Conservation (phyloP, 768 basidiomycete genomes). For the Amanita phalloides region DNA sequence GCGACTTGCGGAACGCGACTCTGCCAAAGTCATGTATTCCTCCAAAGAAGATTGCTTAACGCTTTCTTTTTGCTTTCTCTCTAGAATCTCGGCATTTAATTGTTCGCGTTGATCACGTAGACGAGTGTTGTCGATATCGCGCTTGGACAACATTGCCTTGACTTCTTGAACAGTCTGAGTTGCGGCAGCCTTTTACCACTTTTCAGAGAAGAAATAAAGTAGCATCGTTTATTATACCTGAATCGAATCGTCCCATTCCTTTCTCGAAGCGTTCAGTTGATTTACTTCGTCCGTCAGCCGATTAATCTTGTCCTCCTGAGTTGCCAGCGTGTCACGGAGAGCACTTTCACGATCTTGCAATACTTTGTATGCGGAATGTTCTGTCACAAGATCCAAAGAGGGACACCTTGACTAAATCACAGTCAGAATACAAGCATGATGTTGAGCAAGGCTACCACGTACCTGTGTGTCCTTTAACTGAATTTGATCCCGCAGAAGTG, state of each 20-base stretch:
- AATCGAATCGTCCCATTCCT: conserved; percentile 34
- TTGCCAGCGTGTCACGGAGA: conserved; percentile 31
- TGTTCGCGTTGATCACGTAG: conserved; percentile 69
- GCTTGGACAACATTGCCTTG: conserved; percentile 45
- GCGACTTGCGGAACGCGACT: conserved; percentile 42
- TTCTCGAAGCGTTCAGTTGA: conserved; percentile 25
- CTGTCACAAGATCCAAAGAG: conserved; percentile 32
- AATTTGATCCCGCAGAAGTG: conserved; percentile 33
- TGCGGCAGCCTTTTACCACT: conserved; percentile 16
- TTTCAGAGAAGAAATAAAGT: conserved; percentile 5
- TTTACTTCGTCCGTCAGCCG: conserved; percentile 35
- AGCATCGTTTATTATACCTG: conserved; percentile 19
- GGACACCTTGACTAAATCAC: conserved; percentile 26
- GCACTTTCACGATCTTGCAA: conserved; percentile 43
- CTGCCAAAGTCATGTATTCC: conserved; percentile 56
- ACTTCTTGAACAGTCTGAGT: conserved; percentile 53
- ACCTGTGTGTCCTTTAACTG: conserved; percentile 36
- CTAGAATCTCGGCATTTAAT: conserved; percentile 48
- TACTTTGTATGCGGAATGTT: conserved; percentile 42
- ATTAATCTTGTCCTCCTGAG: conserved; percentile 25
- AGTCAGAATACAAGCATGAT: neutral
- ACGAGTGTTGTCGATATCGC: conserved; percentile 55
- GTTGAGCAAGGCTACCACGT: conserved; percentile 5
- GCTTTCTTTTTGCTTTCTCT: conserved; percentile 55
- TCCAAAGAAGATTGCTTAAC: conserved; percentile 47